Base-by-base conservation (phyloP, 2,329 filamentous ascomycete species). In the Talaromyces sp. region DNA sequence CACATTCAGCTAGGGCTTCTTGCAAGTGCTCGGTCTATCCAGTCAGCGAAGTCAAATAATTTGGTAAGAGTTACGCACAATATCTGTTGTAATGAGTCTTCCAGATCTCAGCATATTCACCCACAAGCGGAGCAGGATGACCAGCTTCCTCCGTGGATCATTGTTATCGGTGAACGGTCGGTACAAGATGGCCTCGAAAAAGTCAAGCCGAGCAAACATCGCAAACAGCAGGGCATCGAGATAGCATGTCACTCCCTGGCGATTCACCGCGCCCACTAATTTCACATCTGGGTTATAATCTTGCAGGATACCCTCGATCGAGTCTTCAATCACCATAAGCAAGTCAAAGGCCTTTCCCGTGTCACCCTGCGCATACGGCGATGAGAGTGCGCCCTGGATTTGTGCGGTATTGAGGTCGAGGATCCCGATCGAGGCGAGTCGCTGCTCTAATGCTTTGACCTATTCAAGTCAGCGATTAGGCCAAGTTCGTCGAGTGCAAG, bases 111-210 rank as follows among this genome's bases (percentile, higher is more conserved):
- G 78, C 83, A 97, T 86, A 73, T 98, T 98, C 54, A 98, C 93
- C 92, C 94, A 99, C 58, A 98, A 81, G 62, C 94, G 86, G 59
- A 98, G 77, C 25, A 96, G 78, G 10, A 88, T 88, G n/a, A 89
- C 89, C 62, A 99, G 81, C 70, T 88, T 91, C 70, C 86, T 88
- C 68, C 89, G 86, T 27, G 85, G 82, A 68, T 92, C 88, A 13
- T 59, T 51, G 7, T 59, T 56, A 67, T 95, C 91, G 29, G 88
- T 85, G 68, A 92, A 91, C 7, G 89, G 88, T 65, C 89, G 90
- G 75, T 91, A 93, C 38, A 97, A 83, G 84, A 98, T 96, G 58
- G 91, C 92, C 77, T 98, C 94, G 75, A 97, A 99, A 69, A 91
- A 93, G 70, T 92, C 90, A 43, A 97, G 84, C 67, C 91, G 89